phyloP scores from a whole-genome alignment of 257 asterid genomes.

The Coffea canephora region DNA sequence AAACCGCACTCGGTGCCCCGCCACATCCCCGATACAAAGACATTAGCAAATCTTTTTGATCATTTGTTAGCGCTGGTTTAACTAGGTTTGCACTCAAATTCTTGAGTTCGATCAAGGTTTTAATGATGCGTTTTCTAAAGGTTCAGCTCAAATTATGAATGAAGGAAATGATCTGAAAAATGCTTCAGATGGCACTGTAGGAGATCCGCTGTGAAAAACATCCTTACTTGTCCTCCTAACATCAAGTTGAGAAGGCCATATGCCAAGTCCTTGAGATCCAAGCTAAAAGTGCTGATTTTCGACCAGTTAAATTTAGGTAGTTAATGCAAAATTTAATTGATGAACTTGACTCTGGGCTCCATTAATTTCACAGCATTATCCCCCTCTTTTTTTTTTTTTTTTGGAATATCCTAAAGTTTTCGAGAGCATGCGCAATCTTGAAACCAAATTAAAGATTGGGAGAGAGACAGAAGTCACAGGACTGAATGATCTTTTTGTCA shows the following conservation, averaged over 20 bases:
- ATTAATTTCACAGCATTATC: no score
- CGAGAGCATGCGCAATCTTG: no score
- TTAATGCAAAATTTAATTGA: no score
- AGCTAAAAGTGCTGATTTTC: neutral
- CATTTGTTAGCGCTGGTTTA: neutral
- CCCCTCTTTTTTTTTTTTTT: no score
- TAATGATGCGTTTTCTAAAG: neutral
- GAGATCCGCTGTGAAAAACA: slow-evolving; percentile 23
- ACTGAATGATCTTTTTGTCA: neutral
- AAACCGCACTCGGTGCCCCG: no score
- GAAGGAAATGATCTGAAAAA: slow-evolving; percentile 13
- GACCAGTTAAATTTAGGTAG: neutral
- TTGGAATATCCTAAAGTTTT: no score
- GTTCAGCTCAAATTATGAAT: neutral
- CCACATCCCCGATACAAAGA: no score
- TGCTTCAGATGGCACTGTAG: slow-evolving; percentile 27
- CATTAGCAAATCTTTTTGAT: neutral
- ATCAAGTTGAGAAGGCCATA: slow-evolving; percentile 5
- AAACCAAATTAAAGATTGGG: neutral
- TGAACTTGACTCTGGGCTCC: no score
- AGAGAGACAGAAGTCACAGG: neutral
- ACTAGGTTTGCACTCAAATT: neutral
- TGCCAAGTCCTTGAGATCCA: slow-evolving; percentile 9
- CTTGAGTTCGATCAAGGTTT: neutral
- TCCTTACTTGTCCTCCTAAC: slow-evolving; percentile 20